Percentiles rank a stretch among this genome's conserved stretches.
These are phyloP conservation scores for Ascoidea rubescens DNA, from an alignment of 805 yeast genomes.

Conservation along the genomic window DNA sequence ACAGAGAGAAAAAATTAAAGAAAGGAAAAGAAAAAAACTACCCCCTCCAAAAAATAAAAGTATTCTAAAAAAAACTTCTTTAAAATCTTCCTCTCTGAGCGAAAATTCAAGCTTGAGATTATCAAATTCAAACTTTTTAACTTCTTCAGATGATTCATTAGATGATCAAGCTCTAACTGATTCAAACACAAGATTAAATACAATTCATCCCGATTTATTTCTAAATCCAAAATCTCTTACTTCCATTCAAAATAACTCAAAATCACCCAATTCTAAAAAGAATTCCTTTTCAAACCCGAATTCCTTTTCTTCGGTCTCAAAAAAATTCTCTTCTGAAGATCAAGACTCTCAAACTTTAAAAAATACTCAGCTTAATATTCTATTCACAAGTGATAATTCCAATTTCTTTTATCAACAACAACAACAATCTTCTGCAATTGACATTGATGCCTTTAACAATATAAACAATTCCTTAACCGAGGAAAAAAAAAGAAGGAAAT, in stretches of 20 bases:
- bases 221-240: too few species aligned
- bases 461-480: neutral
- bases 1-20: slow-evolving; percentile 1
- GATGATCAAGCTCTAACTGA: neutral
- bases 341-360: slow-evolving; percentile 9
- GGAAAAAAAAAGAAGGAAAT: slow-evolving; percentile 1
- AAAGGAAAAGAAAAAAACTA: slow-evolving; percentile 8
- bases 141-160: neutral
- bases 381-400: neutral
- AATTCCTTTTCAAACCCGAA: neutral
- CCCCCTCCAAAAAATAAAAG: slow-evolving; percentile 5
- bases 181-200: neutral
- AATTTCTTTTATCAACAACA: neutral
- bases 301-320: slow-evolving; percentile 8
- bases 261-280: neutral
- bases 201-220: too few species aligned
- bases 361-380: slow-evolving; percentile 9
- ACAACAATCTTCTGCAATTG: too few species aligned
- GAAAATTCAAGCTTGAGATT: too few species aligned
- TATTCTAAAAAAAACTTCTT: slow-evolving; percentile 3
- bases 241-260: neutral
- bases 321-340: slow-evolving; percentile 7
- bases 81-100: neutral
- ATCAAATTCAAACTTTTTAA: neutral
- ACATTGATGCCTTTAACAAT: neutral